Conservation (phyloP, 2,329 filamentous ascomycete genomes). For the Rhynchosporium graminicola region DNA sequence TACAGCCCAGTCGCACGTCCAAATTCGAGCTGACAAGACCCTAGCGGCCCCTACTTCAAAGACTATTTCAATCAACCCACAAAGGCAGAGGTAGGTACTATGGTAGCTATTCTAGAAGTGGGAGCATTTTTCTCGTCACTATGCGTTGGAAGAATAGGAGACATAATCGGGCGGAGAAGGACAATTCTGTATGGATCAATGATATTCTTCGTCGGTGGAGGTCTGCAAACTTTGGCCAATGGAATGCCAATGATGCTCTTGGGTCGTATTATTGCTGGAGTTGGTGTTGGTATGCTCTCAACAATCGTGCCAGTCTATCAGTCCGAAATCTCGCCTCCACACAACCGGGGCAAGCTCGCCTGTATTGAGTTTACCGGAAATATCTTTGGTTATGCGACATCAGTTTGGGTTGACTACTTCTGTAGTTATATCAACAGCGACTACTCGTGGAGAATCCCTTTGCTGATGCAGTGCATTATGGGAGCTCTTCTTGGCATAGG, state of each 20-base stretch:
- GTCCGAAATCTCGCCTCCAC: conserved; percentile 92
- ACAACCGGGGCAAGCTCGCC: conserved; percentile 91
- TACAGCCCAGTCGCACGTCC: neutral
- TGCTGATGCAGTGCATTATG: conserved; percentile 94
- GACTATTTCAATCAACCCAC: conserved; percentile 91
- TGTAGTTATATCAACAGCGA: conserved; percentile 86
- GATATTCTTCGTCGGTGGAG: conserved; percentile 83
- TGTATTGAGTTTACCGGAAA: conserved; percentile 99
- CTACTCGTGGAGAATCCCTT: conserved; percentile 85
- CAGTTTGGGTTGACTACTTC: conserved; percentile 98
- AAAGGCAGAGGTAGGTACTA: conserved; percentile 85
- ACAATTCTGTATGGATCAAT: conserved; percentile 94
- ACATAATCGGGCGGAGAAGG: conserved; percentile 83
- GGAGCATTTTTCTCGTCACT: conserved; percentile 91
- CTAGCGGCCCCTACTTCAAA: conserved; percentile 81
- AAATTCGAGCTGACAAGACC: conserved; percentile 25
- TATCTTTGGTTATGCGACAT: conserved; percentile 92
- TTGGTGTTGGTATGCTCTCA: conserved; percentile 85
- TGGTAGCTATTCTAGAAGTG: conserved; percentile 95
- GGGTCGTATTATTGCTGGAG: conserved; percentile 79
- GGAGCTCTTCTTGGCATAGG: conserved; percentile 81
- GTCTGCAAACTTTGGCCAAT: conserved; percentile 77
- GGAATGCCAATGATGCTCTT: conserved; percentile 89
- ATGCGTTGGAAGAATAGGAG: conserved; percentile 82
- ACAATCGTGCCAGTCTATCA: conserved; percentile 94